Evolutionary conservation across 306 rosid genomes (phyloP).

Genomic region (Alnus rubra): DNA sequence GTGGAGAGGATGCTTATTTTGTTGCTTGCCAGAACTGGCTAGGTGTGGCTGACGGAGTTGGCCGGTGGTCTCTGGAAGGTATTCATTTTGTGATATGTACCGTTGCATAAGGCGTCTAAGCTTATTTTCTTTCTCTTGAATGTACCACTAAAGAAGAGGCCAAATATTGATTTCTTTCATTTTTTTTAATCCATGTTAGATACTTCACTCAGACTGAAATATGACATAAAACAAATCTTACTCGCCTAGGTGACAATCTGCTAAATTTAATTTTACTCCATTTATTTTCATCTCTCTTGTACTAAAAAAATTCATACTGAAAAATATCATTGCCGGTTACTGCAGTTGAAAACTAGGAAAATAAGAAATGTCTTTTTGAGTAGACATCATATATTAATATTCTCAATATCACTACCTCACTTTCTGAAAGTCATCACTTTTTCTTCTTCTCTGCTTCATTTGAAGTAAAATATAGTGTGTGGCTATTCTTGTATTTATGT

Average conservation of each 20-base stretch:
- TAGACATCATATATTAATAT: neutral
- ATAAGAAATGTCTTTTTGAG: neutral
- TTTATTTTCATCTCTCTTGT: neutral
- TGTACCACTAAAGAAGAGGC: conserved; percentile 13
- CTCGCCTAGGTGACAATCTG: neutral
- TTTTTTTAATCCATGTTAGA: neutral
- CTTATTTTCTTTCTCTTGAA: neutral
- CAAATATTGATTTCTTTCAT: neutral
- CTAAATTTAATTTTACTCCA: neutral
- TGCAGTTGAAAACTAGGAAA: neutral
- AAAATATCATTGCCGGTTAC: neutral
- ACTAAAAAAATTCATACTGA: neutral
- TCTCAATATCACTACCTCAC: too few relatives aligned
- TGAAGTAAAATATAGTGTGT: too few relatives aligned
- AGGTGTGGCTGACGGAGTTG: conserved; percentile 81
- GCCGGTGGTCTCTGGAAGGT: conserved; percentile 83
- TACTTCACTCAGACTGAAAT: neutral
- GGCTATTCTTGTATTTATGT: too few relatives aligned
- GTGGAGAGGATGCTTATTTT: conserved; percentile 70
- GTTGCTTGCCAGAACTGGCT: conserved; percentile 63
- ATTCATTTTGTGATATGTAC: conserved; percentile 22
- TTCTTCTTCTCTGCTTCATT: too few relatives aligned
- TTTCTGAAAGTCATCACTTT: too few relatives aligned
- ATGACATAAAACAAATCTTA: neutral
- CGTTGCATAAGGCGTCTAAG: conserved; percentile 20